phyloP scores from a whole-genome alignment of 2,329 filamentous ascomycete species.

The Trichoderma koningiopsis region DNA sequence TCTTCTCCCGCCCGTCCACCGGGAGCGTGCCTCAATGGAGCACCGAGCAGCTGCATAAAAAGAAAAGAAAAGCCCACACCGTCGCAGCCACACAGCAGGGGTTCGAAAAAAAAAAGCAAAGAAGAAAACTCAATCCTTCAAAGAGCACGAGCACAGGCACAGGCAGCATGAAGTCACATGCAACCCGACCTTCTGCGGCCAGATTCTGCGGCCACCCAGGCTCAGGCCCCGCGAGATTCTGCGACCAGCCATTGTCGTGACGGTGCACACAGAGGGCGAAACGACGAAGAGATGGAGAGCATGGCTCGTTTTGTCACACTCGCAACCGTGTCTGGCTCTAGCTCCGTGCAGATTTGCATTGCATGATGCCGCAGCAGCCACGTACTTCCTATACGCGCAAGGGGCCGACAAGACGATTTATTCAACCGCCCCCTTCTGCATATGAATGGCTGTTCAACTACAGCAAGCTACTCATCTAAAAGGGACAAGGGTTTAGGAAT shows the following conservation, averaged over 20 bases:
- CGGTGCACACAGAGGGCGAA: not conserved
- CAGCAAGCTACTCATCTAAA: not conserved
- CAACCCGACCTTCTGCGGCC: conserved; percentile 12
- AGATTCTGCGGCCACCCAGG: conserved; percentile 5
- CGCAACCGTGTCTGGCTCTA: not conserved
- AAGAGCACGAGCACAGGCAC: not conserved
- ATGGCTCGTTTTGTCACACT: not conserved
- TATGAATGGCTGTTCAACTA: not conserved
- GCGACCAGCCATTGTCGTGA: conserved; percentile 6
- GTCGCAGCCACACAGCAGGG: not conserved
- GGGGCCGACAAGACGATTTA: too few relatives aligned
- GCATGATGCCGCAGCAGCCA: not conserved
- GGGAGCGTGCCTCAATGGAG: not conserved
- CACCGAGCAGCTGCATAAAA: not conserved
- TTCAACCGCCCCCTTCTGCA: not conserved
- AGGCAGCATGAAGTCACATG: conserved; percentile 6
- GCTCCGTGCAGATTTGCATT: not conserved
- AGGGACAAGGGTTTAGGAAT: not conserved
- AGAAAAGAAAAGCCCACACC: not conserved
- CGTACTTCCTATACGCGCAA: not conserved
- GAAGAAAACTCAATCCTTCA: not conserved
- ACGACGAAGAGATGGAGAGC: not conserved
- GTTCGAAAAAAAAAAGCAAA: too few relatives aligned
- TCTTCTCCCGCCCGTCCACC: not conserved
- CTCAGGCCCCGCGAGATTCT: conserved; percentile 2